phyloP scores from a whole-genome alignment of 129 eudicot species.

The Kitagawia praeruptora region DNA sequence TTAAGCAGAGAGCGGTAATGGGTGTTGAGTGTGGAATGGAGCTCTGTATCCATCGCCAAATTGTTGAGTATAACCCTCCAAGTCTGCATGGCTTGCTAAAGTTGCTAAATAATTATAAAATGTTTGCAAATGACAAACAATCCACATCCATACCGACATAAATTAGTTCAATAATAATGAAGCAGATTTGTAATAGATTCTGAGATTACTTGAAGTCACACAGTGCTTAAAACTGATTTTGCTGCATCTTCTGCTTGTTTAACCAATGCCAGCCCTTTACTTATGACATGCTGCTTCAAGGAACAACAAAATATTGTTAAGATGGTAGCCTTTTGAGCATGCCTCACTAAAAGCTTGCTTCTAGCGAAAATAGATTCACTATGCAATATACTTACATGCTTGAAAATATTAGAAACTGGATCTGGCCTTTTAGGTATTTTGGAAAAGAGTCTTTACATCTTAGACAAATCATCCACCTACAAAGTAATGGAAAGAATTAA shows the following conservation, averaged over 20 bases:
- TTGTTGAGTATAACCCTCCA: conserved; percentile 67
- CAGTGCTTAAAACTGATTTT: too few relatives aligned
- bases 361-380: neutral
- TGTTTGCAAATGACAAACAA: conserved; percentile 26
- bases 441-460: conserved; percentile 80
- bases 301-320: conserved; percentile 14
- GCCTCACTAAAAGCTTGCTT: neutral
- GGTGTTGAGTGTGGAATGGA: conserved; percentile 60
- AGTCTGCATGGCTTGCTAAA: conserved; percentile 58
- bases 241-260: too few relatives aligned
- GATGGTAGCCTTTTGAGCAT: neutral
- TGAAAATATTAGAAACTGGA: conserved; percentile 80
- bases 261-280: too few relatives aligned
- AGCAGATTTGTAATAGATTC: too few relatives aligned
- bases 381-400: conserved; percentile 51
- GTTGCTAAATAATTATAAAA: conserved; percentile 51
- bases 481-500: neutral
- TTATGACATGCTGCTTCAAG: conserved; percentile 37
- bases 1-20: conserved; percentile 60
- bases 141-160: conserved; percentile 21
- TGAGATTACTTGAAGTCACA: too few relatives aligned
- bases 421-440: conserved; percentile 73
- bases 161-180: too few relatives aligned
- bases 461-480: conserved; percentile 85
- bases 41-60: conserved; percentile 69